phyloP scores from a whole-genome alignment of 805 yeast species.

The Candida pini region DNA sequence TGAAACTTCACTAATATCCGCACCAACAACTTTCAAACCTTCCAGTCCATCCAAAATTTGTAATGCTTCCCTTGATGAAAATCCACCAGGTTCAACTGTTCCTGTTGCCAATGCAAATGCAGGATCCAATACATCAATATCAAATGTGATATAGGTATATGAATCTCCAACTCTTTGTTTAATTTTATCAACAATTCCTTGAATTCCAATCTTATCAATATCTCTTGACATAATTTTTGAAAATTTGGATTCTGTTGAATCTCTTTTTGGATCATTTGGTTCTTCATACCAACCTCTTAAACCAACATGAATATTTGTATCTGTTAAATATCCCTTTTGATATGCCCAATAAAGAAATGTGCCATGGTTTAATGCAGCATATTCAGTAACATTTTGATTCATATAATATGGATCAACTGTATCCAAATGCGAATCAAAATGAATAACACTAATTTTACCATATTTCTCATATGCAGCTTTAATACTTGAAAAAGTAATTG shows the following conservation, averaged over 20 bases:
- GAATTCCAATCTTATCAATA: slow-evolving; percentile 35
- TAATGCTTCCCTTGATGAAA: slow-evolving; percentile 57
- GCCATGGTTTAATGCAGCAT: slow-evolving; percentile 54
- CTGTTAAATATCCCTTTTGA: slow-evolving; percentile 50
- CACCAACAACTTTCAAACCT: slow-evolving; percentile 57
- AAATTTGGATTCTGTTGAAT: slow-evolving; percentile 22
- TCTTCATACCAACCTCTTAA: slow-evolving; percentile 53
- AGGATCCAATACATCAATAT: slow-evolving; percentile 64
- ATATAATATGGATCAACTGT: slow-evolving; percentile 60
- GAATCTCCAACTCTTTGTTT: slow-evolving; percentile 27
- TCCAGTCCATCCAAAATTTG: slow-evolving; percentile 50
- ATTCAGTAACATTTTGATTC: slow-evolving; percentile 54
- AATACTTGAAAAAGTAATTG: slow-evolving; percentile 46
- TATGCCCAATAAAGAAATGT: slow-evolving; percentile 62
- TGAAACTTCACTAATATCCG: slow-evolving; percentile 66
- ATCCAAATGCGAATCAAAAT: slow-evolving; percentile 66
- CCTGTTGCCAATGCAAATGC: slow-evolving; percentile 72
- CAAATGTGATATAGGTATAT: slow-evolving; percentile 41
- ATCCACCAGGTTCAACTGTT: slow-evolving; percentile 73
- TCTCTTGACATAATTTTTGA: slow-evolving; percentile 39
- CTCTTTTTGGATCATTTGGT: slow-evolving; percentile 34
- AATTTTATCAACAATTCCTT: slow-evolving; percentile 31
- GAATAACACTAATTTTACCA: slow-evolving; percentile 47
- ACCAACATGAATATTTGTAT: slow-evolving; percentile 50
- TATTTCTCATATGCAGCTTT: slow-evolving; percentile 45